Percentiles rank a stretch among this genome's conserved stretches.
These are phyloP conservation scores for Elongisporangium undulatum DNA, from an alignment of 352 stramenopile genomes.

Conservation along the genomic window DNA sequence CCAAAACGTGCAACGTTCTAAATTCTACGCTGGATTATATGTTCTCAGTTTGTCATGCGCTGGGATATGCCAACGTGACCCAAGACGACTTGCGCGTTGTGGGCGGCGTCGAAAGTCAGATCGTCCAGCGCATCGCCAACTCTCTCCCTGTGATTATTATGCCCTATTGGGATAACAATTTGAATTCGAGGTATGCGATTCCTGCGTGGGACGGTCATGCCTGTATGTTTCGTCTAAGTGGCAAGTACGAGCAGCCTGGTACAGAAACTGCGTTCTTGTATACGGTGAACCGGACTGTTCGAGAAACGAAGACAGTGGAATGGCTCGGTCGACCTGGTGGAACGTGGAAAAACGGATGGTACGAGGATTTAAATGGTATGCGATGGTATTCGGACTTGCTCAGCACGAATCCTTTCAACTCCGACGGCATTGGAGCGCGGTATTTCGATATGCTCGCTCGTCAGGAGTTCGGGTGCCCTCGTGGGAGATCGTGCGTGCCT, in stretches of 20 bases:
- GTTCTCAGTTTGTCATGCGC: conserved; percentile 4
- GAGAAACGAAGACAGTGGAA: conserved; percentile 7
- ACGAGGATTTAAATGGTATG: conserved; percentile 15
- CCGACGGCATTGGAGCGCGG: conserved; percentile 15
- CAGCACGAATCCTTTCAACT: conserved; percentile 15
- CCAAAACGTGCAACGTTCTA: conserved; percentile 7
- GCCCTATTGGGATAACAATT: conserved; percentile 36
- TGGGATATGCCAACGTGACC: conserved; percentile 15
- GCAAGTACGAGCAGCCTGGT: conserved; percentile 24
- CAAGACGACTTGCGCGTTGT: conserved; percentile 20
- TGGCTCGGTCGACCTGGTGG: conserved; percentile 12
- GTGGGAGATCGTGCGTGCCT: conserved; percentile 4
- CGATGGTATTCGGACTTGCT: conserved; percentile 22
- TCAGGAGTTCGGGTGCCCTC: conserved; percentile 23
- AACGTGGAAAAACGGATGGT: conserved; percentile 21
- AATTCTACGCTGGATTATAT: conserved; percentile 7
- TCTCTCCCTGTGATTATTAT: conserved; percentile 40
- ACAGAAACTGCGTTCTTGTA: conserved; percentile 5
- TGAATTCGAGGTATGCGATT: conserved; percentile 18
- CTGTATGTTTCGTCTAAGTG: conserved; percentile 34
- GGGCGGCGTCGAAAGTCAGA: conserved; percentile 16
- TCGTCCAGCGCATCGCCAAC: conserved; percentile 19
- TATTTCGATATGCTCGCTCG: conserved; percentile 28
- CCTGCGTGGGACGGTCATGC: conserved; percentile 29
- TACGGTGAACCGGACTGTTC: conserved; percentile 12